phyloP scores from a whole-genome alignment of 2,329 filamentous ascomycete genomes.

The Colletotrichum theobromicola region DNA sequence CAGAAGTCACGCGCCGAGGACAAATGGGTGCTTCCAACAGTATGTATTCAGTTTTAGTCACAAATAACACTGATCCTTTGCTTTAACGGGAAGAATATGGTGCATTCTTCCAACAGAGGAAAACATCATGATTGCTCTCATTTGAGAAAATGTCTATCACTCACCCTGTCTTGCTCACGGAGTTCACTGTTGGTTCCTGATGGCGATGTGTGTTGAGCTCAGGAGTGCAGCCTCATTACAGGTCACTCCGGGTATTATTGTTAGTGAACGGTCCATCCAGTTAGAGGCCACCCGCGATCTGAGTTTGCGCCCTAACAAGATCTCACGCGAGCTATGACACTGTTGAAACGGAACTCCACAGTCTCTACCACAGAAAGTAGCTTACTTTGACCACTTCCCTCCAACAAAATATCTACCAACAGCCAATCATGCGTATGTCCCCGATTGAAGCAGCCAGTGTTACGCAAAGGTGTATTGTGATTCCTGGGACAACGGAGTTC shows the following conservation, averaged over 20 bases:
- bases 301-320: not conserved
- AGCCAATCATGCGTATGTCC: not conserved
- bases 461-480: not conserved
- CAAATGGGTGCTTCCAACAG: too few relatives aligned
- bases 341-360: not conserved
- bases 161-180: not conserved
- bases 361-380: not conserved
- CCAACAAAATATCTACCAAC: not conserved
- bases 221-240: not conserved
- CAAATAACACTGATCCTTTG: not conserved
- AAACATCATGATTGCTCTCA: not conserved
- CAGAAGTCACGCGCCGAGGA: not conserved
- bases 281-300: not conserved
- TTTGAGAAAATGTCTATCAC: not conserved
- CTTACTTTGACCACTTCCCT: not conserved
- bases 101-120: rapidly evolving
- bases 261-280: not conserved
- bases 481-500: too few relatives aligned
- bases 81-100: too few relatives aligned
- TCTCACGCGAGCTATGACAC: not conserved
- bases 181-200: too few relatives aligned
- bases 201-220: too few relatives aligned
- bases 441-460: not conserved
- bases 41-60: too few relatives aligned
- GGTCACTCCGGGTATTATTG: not conserved